Conservation (phyloP, 1,284 basidiomycete species). For the Ustilago esculenta region DNA sequence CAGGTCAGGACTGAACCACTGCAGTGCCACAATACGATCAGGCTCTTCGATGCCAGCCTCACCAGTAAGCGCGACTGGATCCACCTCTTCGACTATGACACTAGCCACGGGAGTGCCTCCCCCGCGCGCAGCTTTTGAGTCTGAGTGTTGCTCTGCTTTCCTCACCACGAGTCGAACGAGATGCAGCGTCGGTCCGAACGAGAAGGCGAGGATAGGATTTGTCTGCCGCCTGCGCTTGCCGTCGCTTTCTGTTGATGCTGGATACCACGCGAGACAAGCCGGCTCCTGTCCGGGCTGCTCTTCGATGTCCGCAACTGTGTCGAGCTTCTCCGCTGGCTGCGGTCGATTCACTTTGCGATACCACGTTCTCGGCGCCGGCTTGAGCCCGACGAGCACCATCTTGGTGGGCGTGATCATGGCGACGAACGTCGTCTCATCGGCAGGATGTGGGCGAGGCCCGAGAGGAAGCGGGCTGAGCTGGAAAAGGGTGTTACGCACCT, state of each 20-base stretch:
- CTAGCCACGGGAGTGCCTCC: background rate
- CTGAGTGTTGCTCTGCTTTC: constrained; percentile 21
- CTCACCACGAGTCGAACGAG: constrained; percentile 46
- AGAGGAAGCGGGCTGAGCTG: constrained; percentile 84
- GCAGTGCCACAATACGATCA: constrained; percentile 68
- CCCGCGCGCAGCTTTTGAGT: constrained; percentile 3
- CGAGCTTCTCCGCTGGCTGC: constrained; percentile 12
- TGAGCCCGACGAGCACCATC: constrained; percentile 89
- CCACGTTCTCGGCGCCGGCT: constrained; percentile 92
- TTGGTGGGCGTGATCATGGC: constrained; percentile 90
- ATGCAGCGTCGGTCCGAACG: constrained; percentile 49
- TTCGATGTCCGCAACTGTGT: background rate
- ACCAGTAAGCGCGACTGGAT: constrained; percentile 37
- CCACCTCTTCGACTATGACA: constrained; percentile 31
- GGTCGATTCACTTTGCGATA: constrained; percentile 64
- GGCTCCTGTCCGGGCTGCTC: constrained; percentile 5
- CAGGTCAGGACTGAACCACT: constrained; percentile 69
- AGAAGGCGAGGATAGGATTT: constrained; percentile 58
- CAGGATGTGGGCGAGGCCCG: constrained; percentile 78
- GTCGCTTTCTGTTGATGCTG: constrained; percentile 42
- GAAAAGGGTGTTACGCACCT: constrained; percentile 72
- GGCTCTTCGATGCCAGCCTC: constrained; percentile 47
- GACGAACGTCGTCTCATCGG: constrained; percentile 84
- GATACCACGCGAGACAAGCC: constrained; percentile 59
- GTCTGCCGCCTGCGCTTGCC: constrained; percentile 41